A percentile compares a stretch with the other conserved stretches of the same genome.
These are phyloP conservation scores for Wallacemonas sp. DNA, from an alignment of 208 protist genomes.

Conservation along the genomic window DNA sequence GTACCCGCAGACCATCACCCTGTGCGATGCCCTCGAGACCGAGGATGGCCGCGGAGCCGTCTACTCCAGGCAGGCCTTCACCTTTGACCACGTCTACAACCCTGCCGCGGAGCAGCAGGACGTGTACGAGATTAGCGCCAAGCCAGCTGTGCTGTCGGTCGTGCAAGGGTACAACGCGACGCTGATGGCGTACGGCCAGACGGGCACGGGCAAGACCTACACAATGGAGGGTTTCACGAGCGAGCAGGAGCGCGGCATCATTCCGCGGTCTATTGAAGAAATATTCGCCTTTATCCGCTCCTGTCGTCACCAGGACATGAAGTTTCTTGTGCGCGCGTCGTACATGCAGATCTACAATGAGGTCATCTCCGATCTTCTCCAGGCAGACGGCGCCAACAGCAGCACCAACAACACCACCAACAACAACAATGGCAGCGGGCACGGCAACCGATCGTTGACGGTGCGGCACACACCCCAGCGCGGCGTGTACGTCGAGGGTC, in stretches of 20 bases:
- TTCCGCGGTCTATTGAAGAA: constrained; percentile 66
- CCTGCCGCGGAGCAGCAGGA: constrained; percentile 51
- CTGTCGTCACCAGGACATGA: constrained; percentile 15
- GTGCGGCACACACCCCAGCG: constrained; percentile 76
- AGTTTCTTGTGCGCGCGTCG: constrained; percentile 65
- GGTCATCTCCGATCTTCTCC: constrained; percentile 81
- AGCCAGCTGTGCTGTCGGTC: constrained; percentile 70
- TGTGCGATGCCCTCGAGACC: constrained; percentile 76
- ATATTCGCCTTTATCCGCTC: constrained; percentile 54
- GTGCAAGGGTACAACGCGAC: constrained; percentile 87
- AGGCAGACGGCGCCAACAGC: no score
- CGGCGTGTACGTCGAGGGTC: constrained; percentile 92
- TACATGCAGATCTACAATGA: constrained; percentile 94
- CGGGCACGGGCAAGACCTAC: constrained; percentile 86
- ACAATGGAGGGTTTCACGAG: constrained; percentile 89
- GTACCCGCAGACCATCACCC: constrained; percentile 53
- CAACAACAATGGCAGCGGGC: constrained; percentile 2
- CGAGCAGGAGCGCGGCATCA: constrained; percentile 81
- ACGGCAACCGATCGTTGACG: constrained; percentile 23
- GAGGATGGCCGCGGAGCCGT: constrained; percentile 53
- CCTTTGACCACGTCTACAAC: constrained; percentile 72
- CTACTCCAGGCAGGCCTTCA: constrained; percentile 77
- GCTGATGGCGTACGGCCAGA: constrained; percentile 91
- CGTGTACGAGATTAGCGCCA: constrained; percentile 77
- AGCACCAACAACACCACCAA: constrained; percentile 1